A percentile compares a stretch with the other conserved stretches of the same genome.
phyloP scores from a whole-genome alignment of 164 flowering plant species.

The Annona cherimola region DNA sequence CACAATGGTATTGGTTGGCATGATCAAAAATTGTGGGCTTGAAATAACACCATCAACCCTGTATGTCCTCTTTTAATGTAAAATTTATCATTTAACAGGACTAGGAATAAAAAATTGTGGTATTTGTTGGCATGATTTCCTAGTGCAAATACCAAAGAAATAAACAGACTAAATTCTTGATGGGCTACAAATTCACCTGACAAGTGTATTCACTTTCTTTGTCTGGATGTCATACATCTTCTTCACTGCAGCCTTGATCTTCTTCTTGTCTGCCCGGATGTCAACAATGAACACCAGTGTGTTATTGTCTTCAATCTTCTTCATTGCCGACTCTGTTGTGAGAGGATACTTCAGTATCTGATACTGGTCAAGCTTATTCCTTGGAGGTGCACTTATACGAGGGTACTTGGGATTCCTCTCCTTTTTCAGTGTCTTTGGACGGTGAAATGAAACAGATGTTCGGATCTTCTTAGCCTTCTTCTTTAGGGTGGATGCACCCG shows the following conservation, averaged over 20 bases:
- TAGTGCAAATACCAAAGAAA: too few species aligned
- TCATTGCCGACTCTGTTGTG: constrained; percentile 71
- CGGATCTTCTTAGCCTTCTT: constrained; percentile 56
- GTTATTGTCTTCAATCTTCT: constrained; percentile 74
- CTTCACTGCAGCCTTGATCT: constrained; percentile 64
- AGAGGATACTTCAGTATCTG: constrained; percentile 59
- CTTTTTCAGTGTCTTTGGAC: constrained; percentile 57
- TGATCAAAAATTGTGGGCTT: too few species aligned
- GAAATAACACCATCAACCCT: too few species aligned
- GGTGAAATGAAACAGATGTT: constrained; percentile 53
- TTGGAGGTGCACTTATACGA: constrained; percentile 49
- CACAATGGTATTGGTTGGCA: too few species aligned
- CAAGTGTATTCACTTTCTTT: constrained; percentile 63
- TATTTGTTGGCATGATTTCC: too few species aligned
- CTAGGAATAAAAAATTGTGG: too few species aligned
- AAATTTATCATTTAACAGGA: too few species aligned
- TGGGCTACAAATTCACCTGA: constrained; percentile 32
- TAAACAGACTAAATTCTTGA: too few species aligned
- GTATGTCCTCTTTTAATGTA: too few species aligned
- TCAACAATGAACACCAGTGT: constrained; percentile 76
- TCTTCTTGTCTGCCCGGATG: constrained; percentile 64
- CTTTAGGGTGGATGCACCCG: constrained; percentile 41
- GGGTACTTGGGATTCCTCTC: constrained; percentile 63
- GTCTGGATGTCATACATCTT: constrained; percentile 74
- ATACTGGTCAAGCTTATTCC: constrained; percentile 62